Evolutionary conservation across 1,139 yeast genomes (phyloP).

Genomic region (Saccharomyces hybrid): DNA sequence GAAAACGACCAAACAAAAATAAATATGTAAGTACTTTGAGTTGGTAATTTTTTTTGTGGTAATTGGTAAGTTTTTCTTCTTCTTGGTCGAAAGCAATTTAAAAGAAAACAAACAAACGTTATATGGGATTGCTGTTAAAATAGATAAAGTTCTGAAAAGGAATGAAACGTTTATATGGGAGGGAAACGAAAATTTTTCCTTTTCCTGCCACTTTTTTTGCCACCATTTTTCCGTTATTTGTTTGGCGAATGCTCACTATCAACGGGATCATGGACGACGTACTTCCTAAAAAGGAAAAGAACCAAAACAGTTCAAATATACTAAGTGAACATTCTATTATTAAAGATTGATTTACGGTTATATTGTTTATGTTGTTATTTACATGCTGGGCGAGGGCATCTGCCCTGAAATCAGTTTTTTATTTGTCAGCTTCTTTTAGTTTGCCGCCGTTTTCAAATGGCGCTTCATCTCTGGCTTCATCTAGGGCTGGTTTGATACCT

Average conservation of each 20-base stretch:
- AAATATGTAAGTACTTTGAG: background rate
- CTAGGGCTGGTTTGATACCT: slow-evolving; percentile 57
- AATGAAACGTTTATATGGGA: background rate
- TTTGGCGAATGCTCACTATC: background rate
- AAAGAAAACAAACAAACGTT: background rate
- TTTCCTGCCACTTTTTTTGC: background rate
- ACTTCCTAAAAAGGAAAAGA: background rate
- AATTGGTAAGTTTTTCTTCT: background rate
- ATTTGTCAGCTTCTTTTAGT: slow-evolving; percentile 1
- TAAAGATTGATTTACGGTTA: background rate
- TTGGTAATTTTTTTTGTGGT: background rate
- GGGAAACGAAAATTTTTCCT: background rate
- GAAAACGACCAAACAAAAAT: slow-evolving; percentile 1
- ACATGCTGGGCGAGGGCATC: background rate
- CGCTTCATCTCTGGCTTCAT: slow-evolving; percentile 85
- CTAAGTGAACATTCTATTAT: background rate
- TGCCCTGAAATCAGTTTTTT: background rate
- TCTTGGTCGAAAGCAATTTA: background rate
- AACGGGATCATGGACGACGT: background rate
- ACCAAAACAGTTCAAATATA: background rate
- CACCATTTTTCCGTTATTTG: background rate
- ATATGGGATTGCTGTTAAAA: background rate
- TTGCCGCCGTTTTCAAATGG: slow-evolving; percentile 69
- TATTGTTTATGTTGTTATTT: background rate
- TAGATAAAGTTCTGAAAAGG: background rate